phyloP scores from a whole-genome alignment of 2,329 filamentous ascomycete species.

The Colletotrichum zoysiae region DNA sequence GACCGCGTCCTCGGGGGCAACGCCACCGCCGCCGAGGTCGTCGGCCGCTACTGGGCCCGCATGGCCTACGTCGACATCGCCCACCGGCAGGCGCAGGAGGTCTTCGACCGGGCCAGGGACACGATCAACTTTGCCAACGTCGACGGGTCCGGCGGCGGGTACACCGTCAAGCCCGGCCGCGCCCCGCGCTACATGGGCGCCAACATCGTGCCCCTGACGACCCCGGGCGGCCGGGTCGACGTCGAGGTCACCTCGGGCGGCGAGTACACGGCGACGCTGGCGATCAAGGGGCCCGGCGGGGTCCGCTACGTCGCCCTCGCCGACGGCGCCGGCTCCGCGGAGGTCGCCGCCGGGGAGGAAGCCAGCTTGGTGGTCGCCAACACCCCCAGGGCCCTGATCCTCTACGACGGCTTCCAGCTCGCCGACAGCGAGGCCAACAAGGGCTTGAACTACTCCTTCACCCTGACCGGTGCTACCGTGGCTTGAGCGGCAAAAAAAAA shows the following conservation, averaged over 20 bases:
- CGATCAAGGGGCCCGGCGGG: constrained; percentile 48
- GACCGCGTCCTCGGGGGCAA: constrained; percentile 52
- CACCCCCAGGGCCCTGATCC: constrained; percentile 57
- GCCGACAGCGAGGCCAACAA: constrained; percentile 51
- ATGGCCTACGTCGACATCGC: constrained; percentile 67
- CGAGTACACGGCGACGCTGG: constrained; percentile 57
- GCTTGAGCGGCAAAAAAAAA: not conserved
- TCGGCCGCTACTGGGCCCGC: constrained; percentile 64
- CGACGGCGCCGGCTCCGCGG: constrained; percentile 51
- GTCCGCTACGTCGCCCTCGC: constrained; percentile 54
- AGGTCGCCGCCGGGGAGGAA: constrained; percentile 55
- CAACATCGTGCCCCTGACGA: constrained; percentile 61
- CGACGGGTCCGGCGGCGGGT: constrained; percentile 52
- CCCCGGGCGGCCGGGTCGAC: constrained; percentile 48
- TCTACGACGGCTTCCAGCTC: constrained; percentile 59
- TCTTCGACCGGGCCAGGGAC: constrained; percentile 53
- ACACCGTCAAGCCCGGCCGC: constrained; percentile 57
- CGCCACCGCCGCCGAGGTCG: constrained; percentile 54
- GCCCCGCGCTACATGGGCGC: constrained; percentile 63
- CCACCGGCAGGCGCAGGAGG: constrained; percentile 54
- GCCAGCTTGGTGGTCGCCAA: constrained; percentile 61
- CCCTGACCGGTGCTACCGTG: constrained; percentile 49
- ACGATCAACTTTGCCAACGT: constrained; percentile 58
- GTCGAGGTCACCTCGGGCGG: constrained; percentile 52
- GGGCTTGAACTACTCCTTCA: constrained; percentile 56